phyloP scores from a whole-genome alignment of 1,284 basidiomycete species.

The Kwoniella shivajii region DNA sequence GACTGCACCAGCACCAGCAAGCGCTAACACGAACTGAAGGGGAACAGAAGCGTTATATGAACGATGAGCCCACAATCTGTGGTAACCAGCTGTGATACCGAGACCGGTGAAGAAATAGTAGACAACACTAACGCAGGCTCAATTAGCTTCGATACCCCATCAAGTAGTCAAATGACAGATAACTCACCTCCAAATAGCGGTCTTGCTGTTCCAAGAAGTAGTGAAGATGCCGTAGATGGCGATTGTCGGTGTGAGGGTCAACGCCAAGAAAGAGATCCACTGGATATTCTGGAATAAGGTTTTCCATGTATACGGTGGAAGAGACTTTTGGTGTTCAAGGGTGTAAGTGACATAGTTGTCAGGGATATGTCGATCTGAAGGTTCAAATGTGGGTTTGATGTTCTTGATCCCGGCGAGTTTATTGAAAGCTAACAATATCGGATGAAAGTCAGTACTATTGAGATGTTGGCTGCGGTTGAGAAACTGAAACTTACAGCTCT shows the following conservation, averaged over 20 bases:
- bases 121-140: slow-evolving; percentile 54
- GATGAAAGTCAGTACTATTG: no score
- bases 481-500: slow-evolving; percentile 19
- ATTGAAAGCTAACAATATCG: slow-evolving; percentile 2
- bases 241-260: slow-evolving; percentile 71
- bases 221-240: slow-evolving; percentile 69
- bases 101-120: slow-evolving; percentile 87
- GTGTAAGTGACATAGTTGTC: slow-evolving; percentile 89
- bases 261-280: slow-evolving; percentile 71
- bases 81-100: slow-evolving; percentile 73
- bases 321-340: slow-evolving; percentile 68
- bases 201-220: slow-evolving; percentile 67
- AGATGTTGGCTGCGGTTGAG: not conserved
- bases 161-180: slow-evolving; percentile 27
- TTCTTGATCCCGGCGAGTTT: slow-evolving; percentile 18
- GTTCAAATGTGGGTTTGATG: slow-evolving; percentile 29
- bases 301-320: slow-evolving; percentile 73
- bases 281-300: slow-evolving; percentile 74
- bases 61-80: slow-evolving; percentile 89
- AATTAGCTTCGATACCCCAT: slow-evolving; percentile 4
- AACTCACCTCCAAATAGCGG: slow-evolving; percentile 63
- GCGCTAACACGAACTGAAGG: slow-evolving; percentile 74
- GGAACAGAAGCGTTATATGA: slow-evolving; percentile 83
- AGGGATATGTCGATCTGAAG: slow-evolving; percentile 61
- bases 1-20: slow-evolving; percentile 80